These are phyloP conservation scores for Sclerospora graminicola DNA, from an alignment of 352 stramenopile genomes.

Conservation along the genomic window DNA sequence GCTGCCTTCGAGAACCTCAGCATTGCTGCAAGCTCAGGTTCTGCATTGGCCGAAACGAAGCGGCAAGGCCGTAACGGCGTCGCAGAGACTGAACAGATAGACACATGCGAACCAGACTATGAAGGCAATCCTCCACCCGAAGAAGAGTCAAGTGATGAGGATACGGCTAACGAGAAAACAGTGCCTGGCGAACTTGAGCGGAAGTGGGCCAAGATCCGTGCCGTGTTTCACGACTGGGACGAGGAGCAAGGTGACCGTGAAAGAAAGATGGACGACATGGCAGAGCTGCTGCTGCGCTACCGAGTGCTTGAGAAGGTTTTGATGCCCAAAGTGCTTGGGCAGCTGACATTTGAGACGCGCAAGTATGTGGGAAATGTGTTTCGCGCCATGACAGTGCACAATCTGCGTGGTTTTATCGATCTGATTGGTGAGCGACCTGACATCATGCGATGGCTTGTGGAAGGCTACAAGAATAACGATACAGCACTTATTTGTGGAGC, in stretches of 20 bases:
- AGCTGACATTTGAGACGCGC: slow-evolving; percentile 73
- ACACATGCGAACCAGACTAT: slow-evolving; percentile 16
- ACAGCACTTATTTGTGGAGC: slow-evolving; percentile 66
- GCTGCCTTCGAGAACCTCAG: slow-evolving; percentile 37
- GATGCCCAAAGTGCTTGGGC: slow-evolving; percentile 53
- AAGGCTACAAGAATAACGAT: slow-evolving; percentile 63
- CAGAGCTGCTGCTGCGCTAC: slow-evolving; percentile 59
- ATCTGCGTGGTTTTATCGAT: slow-evolving; percentile 50
- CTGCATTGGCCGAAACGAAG: slow-evolving; percentile 12
- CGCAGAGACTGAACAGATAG: slow-evolving; percentile 13
- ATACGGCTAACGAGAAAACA: slow-evolving; percentile 38
- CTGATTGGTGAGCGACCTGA: slow-evolving; percentile 46
- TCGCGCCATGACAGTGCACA: slow-evolving; percentile 63
- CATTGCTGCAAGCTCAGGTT: slow-evolving; percentile 20
- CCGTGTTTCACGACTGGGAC: slow-evolving; percentile 68
- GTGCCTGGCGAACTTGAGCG: slow-evolving; percentile 65
- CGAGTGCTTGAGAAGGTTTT: slow-evolving; percentile 66
- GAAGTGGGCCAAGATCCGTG: slow-evolving; percentile 63
- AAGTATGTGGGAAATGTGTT: slow-evolving; percentile 78
- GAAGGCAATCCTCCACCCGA: slow-evolving; percentile 22
- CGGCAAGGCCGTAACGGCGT: slow-evolving; percentile 9
- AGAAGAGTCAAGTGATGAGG: slow-evolving; percentile 52
- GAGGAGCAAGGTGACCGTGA: slow-evolving; percentile 56
- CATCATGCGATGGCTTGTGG: slow-evolving; percentile 63
- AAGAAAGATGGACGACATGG: slow-evolving; percentile 76